These are phyloP conservation scores for Lachancea meyersii DNA, from an alignment of 805 yeast genomes.

Conservation along the genomic window DNA sequence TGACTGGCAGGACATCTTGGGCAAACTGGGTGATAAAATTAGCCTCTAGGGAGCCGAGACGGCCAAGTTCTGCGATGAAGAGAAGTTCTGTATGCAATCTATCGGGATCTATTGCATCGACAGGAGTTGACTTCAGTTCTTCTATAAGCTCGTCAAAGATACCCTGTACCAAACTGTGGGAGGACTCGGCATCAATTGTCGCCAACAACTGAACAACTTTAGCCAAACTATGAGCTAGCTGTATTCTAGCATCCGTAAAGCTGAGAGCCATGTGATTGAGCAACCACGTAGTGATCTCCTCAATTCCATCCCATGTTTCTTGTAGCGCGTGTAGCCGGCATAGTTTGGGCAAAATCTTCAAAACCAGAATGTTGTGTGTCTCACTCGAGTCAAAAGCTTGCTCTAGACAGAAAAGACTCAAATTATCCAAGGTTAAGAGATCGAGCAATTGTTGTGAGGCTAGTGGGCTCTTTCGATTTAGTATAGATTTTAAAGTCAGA, in stretches of 20 bases:
- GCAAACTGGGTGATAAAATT: slow-evolving; percentile 10
- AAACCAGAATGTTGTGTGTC: not conserved
- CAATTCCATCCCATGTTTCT: slow-evolving; percentile 37
- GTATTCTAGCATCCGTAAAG: slow-evolving; percentile 55
- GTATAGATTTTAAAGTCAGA: slow-evolving; percentile 14
- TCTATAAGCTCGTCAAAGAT: slow-evolving; percentile 24
- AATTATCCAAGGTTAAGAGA: slow-evolving; percentile 24
- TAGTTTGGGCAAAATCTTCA: slow-evolving; percentile 25
- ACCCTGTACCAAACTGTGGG: slow-evolving; percentile 23
- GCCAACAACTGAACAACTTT: slow-evolving; percentile 37
- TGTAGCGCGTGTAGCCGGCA: slow-evolving; percentile 18
- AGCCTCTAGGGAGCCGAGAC: slow-evolving; percentile 14
- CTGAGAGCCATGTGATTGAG: slow-evolving; percentile 39
- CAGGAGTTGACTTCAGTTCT: slow-evolving; percentile 8
- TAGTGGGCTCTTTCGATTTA: not conserved
- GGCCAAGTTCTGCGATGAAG: slow-evolving; percentile 31
- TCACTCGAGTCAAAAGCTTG: slow-evolving; percentile 13
- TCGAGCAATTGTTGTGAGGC: not conserved
- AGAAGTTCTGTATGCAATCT: slow-evolving; percentile 33
- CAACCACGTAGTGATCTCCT: slow-evolving; percentile 44
- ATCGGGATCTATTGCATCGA: slow-evolving; percentile 27
- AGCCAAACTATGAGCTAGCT: slow-evolving; percentile 61
- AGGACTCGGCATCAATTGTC: slow-evolving; percentile 20
- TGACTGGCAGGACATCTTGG: slow-evolving; percentile 35
- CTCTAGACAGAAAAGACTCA: slow-evolving; percentile 37